These are phyloP conservation scores for Acorus gramineus DNA, from an alignment of 106 monocot genomes.

Conservation along the genomic window DNA sequence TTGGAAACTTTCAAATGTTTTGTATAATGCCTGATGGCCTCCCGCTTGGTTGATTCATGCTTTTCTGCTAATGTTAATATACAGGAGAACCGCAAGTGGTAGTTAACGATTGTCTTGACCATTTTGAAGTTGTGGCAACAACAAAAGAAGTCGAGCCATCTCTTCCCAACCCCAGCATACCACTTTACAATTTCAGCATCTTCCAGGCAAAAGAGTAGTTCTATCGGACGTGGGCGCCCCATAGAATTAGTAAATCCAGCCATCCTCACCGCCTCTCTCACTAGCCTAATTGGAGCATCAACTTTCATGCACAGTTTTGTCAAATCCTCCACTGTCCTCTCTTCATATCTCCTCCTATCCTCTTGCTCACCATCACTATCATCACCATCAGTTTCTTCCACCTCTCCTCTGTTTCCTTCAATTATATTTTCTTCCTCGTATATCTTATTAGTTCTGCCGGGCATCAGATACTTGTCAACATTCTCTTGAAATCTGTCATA, in stretches of 20 bases:
- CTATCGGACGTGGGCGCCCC: slow-evolving; percentile 89
- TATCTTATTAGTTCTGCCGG: slow-evolving; percentile 17
- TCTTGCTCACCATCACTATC: too few relatives aligned
- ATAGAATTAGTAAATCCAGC: slow-evolving; percentile 80
- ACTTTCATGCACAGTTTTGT: slow-evolving; percentile 67
- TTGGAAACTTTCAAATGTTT: slow-evolving; percentile 65
- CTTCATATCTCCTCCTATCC: slow-evolving; percentile 45
- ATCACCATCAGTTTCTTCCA: slow-evolving; percentile 18
- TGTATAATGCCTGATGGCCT: slow-evolving; percentile 81
- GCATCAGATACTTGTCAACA: slow-evolving; percentile 58
- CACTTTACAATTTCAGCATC: slow-evolving; percentile 88
- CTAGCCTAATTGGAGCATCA: slow-evolving; percentile 65
- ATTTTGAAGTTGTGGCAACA: slow-evolving; percentile 83
- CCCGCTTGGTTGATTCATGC: slow-evolving; percentile 70
- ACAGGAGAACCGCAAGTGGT: slow-evolving; percentile 95
- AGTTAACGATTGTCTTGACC: slow-evolving; percentile 79
- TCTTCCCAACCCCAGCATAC: slow-evolving; percentile 84
- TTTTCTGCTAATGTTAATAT: slow-evolving; percentile 88
- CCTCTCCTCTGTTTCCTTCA: slow-evolving; percentile 32
- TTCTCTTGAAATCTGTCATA: slow-evolving; percentile 74
- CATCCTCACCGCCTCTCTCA: slow-evolving; percentile 68
- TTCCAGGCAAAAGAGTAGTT: slow-evolving; percentile 73
- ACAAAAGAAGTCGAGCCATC: slow-evolving; percentile 89
- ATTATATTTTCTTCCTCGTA: slow-evolving; percentile 11
- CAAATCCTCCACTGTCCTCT: slow-evolving; percentile 80